phyloP scores from a whole-genome alignment of 148 eudicot species.

The Chenopodium berlandieri region DNA sequence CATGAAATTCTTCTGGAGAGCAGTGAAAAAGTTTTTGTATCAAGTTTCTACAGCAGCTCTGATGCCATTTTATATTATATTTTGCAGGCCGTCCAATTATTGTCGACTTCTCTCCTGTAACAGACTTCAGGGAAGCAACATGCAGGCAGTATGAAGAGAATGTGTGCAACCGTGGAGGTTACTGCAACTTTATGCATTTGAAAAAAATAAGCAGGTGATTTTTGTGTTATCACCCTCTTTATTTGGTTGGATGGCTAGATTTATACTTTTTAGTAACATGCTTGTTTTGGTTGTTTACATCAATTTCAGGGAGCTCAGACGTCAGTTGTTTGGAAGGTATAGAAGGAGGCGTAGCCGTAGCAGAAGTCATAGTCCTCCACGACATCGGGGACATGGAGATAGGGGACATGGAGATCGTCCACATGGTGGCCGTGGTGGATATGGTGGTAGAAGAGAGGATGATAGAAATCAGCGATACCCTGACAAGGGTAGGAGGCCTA shows the following conservation, averaged over 20 bases:
- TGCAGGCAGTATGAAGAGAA: slow-evolving; percentile 94
- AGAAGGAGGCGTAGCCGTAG: slow-evolving; percentile 75
- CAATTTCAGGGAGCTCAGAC: slow-evolving; percentile 69
- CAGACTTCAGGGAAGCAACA: slow-evolving; percentile 95
- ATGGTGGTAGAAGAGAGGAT: slow-evolving; percentile 83
- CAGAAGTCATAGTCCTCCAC: slow-evolving; percentile 75
- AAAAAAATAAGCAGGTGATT: slow-evolving; percentile 84
- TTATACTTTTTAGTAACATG: neutral
- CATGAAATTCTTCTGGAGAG: too few species aligned
- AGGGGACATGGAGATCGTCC: slow-evolving; percentile 37
- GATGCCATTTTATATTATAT: neutral
- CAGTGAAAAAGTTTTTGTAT: neutral
- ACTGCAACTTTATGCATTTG: slow-evolving; percentile 94
- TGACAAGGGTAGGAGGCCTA: slow-evolving; percentile 73
- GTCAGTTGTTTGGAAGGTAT: slow-evolving; percentile 75
- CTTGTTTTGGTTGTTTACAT: neutral
- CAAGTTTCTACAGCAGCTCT: neutral
- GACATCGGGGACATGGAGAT: slow-evolving; percentile 62
- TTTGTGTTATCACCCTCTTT: neutral
- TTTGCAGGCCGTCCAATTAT: slow-evolving; percentile 77
- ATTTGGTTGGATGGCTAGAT: neutral
- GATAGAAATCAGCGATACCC: slow-evolving; percentile 56
- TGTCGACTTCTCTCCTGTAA: slow-evolving; percentile 94
- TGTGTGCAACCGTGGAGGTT: slow-evolving; percentile 91
- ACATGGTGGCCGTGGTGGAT: slow-evolving; percentile 73